Percentiles rank a stretch among this genome's conserved stretches.
Conservation (phyloP, 1,139 yeast genomes). For the Sugiyamaella neomexicana region DNA sequence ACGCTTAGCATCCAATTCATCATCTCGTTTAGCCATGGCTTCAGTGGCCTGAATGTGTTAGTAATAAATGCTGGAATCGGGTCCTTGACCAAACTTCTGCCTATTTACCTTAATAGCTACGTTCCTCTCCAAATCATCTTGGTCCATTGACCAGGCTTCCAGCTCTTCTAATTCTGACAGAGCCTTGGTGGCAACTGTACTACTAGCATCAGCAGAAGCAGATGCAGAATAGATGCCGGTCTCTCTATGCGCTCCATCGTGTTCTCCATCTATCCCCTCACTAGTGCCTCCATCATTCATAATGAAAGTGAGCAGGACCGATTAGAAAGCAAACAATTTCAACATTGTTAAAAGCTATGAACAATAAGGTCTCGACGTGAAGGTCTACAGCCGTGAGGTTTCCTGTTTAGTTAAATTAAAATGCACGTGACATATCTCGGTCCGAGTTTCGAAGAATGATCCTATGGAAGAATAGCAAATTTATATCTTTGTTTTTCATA, state of each 20-base stretch:
- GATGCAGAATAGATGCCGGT: too few relatives aligned
- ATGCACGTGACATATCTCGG: neutral
- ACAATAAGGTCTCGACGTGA: neutral
- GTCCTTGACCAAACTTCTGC: neutral
- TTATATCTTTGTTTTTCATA: too few relatives aligned
- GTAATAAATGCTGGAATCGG: neutral
- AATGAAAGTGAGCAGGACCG: neutral
- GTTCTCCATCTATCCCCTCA: neutral
- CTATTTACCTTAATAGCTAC: conserved; percentile 52
- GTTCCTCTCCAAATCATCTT: conserved; percentile 66
- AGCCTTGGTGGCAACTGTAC: conserved; percentile 5
- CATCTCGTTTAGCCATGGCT: conserved; percentile 59
- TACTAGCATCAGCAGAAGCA: neutral
- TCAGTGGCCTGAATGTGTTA: conserved; percentile 54
- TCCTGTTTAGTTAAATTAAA: neutral
- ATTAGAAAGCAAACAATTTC: neutral
- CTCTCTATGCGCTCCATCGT: neutral
- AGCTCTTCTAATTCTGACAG: conserved; percentile 5
- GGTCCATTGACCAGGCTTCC: conserved; percentile 53
- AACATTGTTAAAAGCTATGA: neutral
- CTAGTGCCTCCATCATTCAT: neutral
- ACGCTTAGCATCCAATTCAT: conserved; percentile 73
- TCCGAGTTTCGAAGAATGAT: too few relatives aligned
- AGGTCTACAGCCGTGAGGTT: neutral
- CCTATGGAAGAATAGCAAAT: too few relatives aligned